Evolutionary conservation across 75 land plant species (phyloP).

Genomic region (Gnetum montanum): DNA sequence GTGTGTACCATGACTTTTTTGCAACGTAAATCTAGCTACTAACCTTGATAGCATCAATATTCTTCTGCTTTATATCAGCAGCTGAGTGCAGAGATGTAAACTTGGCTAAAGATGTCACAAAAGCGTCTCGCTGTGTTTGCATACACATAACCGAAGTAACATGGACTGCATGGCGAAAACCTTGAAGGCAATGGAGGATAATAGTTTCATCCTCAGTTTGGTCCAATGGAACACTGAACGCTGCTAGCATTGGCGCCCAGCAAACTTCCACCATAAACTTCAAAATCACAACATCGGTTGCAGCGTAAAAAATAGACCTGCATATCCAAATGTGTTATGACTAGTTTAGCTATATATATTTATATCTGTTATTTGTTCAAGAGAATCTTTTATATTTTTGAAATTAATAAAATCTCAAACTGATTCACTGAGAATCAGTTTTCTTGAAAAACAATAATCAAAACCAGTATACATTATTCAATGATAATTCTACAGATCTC

Average conservation of each 20-base stretch:
- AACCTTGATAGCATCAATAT: constrained; percentile 99
- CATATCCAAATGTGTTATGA: too few relatives aligned
- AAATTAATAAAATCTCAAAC: too few relatives aligned
- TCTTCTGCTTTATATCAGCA: constrained; percentile 98
- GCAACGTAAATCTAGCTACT: too few relatives aligned
- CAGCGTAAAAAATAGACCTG: constrained; percentile 92
- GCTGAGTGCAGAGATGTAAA: constrained; percentile 98
- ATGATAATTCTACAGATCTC: neutral
- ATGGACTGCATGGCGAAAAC: constrained; percentile 87
- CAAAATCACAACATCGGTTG: constrained; percentile 86
- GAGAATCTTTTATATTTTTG: too few relatives aligned
- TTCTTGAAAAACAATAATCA: neutral
- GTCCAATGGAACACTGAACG: constrained; percentile 98
- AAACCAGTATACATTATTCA: too few relatives aligned
- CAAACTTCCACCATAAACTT: constrained; percentile 95
- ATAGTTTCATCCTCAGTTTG: constrained; percentile 94
- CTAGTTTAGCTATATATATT: too few relatives aligned
- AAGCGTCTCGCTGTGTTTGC: constrained; percentile 99
- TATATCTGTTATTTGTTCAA: neutral
- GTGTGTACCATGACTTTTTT: too few relatives aligned
- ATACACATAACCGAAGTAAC: constrained; percentile 91
- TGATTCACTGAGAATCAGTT: neutral
- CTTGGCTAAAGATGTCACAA: constrained; percentile 94
- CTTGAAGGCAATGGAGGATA: constrained; percentile 75
- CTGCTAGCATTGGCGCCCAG: constrained; percentile 99